Evolutionary conservation across 1,139 yeast genomes (phyloP), one percentile per base, ranked within the genome.

Genomic region (Meyerozyma carpophila): DNA sequence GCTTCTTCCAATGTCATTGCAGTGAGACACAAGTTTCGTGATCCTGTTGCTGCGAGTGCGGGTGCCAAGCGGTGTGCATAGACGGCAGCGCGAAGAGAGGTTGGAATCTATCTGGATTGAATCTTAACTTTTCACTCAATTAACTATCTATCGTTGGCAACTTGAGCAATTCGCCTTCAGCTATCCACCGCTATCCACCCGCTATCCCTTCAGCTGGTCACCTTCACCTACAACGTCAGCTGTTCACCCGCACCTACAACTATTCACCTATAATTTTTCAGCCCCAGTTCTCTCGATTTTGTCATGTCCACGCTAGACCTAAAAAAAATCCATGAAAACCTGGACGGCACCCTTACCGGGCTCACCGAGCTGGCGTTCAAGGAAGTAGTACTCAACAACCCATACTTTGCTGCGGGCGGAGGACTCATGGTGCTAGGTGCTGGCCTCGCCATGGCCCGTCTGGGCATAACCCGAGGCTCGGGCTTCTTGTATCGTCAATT

Each of bases 341-440:
- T 75, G 11, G 77, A 71, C 52, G 78, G 78, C 27, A 49, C 73
- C 4, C 16, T 62, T 13, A 32, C 55, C 8, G 72, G 75, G 2
- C 61, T 66, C 63, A 58, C 67, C 25, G 49, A 52, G 29, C 64
- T 54, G 58, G 65, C 79, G 5, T 64, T 81, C 51, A 61, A 75
- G 38, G 82, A 78, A 45, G 77, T 84, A 8, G 69, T 88, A 52
- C 73, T 76, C 14, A 78, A 82, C 37, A 93, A 93, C 58, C 98
- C 97, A 8, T 89, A 88, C 62, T 93, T 93, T 67, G 95, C 97
- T 2, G 98, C 98, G 0, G 94, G 98, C 56, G 96, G 96, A 54
- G 98, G 98, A 0, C 70, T 93, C 39, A 93, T 93, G 98, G 72
- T 91, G 3, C 69, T 93, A 3, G 98, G 98, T 18, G 91, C 96